These are phyloP conservation scores for Kodamaea leandrae DNA, from an alignment of 805 yeast species.

Conservation along the genomic window DNA sequence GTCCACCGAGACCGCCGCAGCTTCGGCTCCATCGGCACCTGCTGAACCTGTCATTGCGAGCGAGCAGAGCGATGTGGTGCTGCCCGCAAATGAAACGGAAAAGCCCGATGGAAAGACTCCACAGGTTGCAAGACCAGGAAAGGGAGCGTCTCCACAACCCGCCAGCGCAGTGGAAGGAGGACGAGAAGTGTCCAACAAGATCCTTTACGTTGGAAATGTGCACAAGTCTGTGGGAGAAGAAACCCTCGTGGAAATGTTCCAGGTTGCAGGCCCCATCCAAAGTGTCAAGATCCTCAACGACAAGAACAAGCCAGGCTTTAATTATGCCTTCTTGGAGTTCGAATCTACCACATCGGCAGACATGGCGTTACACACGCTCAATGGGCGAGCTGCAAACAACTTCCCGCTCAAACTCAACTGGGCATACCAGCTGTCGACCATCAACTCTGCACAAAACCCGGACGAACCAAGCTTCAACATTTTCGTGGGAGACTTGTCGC, in stretches of 20 bases:
- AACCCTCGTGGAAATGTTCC: conserved; percentile 57
- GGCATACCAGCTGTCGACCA: conserved; percentile 81
- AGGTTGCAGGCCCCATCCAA: conserved; percentile 57
- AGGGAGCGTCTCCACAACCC: conserved; percentile 27
- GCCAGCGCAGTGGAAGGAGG: conserved; percentile 82
- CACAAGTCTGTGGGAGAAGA: conserved; percentile 66
- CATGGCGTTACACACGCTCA: conserved; percentile 56
- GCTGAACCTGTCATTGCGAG: no score
- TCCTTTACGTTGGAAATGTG: conserved; percentile 75
- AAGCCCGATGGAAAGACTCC: not conserved
- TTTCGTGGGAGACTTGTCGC: conserved; percentile 82
- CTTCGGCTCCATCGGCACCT: no score
- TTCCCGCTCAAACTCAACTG: conserved; percentile 65
- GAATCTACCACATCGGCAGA: conserved; percentile 56
- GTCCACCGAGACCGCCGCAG: no score
- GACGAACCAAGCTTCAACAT: conserved; percentile 62
- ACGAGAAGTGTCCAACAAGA: conserved; percentile 69
- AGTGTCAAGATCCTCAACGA: conserved; percentile 72
- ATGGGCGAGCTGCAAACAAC: conserved; percentile 56
- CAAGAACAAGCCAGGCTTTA: conserved; percentile 68
- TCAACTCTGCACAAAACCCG: conserved; percentile 36
- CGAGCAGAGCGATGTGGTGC: no score
- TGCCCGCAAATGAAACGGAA: not conserved
- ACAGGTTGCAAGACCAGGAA: not conserved
- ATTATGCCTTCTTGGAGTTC: conserved; percentile 83